phyloP scores from a whole-genome alignment of 306 rosid species.

The Cicer cuneatum region DNA sequence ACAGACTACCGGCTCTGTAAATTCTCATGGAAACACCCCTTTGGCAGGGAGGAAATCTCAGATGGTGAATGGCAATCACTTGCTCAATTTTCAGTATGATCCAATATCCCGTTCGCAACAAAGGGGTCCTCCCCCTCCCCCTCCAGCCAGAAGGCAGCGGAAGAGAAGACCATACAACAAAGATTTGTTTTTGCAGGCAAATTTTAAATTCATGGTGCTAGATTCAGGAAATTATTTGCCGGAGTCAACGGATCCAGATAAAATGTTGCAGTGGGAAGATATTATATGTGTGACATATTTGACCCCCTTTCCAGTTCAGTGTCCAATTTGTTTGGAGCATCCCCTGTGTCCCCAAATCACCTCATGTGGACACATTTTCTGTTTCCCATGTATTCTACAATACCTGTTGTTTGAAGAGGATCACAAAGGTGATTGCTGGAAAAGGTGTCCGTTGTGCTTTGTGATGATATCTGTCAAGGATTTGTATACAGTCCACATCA shows the following conservation, averaged over 20 bases:
- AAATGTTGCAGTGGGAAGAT: conserved; percentile 95
- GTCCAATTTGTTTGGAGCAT: conserved; percentile 95
- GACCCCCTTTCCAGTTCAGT: conserved; percentile 75
- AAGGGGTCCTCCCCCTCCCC: conserved; percentile 85
- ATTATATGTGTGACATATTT: conserved; percentile 81
- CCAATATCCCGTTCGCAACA: conserved; percentile 81
- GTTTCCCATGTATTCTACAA: conserved; percentile 91
- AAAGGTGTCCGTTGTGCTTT: conserved; percentile 94
- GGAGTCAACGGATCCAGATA: conserved; percentile 87
- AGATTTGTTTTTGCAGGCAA: conserved; percentile 94
- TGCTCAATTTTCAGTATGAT: conserved; percentile 91
- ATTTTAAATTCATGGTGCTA: conserved; percentile 83
- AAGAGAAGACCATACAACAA: conserved; percentile 86
- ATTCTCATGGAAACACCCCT: conserved; percentile 61
- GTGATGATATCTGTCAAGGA: conserved; percentile 84
- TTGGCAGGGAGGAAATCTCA: conserved; percentile 73
- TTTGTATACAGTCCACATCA: conserved; percentile 77
- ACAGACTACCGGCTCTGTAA: conserved; percentile 47
- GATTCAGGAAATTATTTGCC: conserved; percentile 73
- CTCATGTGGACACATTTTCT: conserved; percentile 93
- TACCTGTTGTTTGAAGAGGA: conserved; percentile 83
- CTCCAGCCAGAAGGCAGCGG: conserved; percentile 72
- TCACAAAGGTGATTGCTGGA: conserved; percentile 89
- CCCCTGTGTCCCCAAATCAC: conserved; percentile 96
- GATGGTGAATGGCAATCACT: conserved; percentile 76